Conservation (phyloP, 352 stramenopile species). For the Pythium inflatum region DNA sequence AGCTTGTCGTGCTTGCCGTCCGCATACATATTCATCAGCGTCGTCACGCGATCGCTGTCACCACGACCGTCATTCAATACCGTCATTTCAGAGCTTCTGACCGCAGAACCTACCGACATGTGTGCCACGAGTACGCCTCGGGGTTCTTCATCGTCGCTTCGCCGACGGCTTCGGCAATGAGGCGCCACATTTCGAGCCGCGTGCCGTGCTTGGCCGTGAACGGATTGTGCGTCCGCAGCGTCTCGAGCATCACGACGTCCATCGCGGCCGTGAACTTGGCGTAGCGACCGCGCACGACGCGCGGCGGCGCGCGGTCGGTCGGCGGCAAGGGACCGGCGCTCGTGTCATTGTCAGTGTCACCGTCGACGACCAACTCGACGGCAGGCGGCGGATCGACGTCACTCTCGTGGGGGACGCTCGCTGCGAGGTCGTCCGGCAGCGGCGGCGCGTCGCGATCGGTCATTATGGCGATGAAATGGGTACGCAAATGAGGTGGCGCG, state of each 20-base stretch:
- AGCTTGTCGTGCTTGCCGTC: conserved; percentile 84
- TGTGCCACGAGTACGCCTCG: conserved; percentile 80
- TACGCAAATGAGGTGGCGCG: conserved; percentile 8
- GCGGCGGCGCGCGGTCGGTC: conserved; percentile 7
- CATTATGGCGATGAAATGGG: conserved; percentile 20
- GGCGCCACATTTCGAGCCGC: conserved; percentile 82
- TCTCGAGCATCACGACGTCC: conserved; percentile 80
- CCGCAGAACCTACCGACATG: conserved; percentile 75
- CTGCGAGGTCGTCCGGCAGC: not conserved
- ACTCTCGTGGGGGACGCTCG: not conserved
- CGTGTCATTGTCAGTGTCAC: conserved; percentile 13
- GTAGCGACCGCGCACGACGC: conserved; percentile 60
- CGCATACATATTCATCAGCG: conserved; percentile 78
- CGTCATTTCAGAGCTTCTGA: too few species aligned
- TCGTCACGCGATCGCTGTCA: conserved; percentile 69
- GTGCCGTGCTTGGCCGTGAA: conserved; percentile 84
- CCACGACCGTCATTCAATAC: not conserved
- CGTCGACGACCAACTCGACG: conserved; percentile 10
- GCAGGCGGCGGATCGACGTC: not conserved
- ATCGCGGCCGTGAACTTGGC: conserved; percentile 81
- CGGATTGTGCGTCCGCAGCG: conserved; percentile 71
- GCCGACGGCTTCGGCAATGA: conserved; percentile 65
- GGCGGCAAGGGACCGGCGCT: not conserved
- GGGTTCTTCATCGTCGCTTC: conserved; percentile 69
- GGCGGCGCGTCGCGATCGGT: not conserved